phyloP scores from a whole-genome alignment of 495 filamentous ascomycete species.

The Aspergillus nanangensis region DNA sequence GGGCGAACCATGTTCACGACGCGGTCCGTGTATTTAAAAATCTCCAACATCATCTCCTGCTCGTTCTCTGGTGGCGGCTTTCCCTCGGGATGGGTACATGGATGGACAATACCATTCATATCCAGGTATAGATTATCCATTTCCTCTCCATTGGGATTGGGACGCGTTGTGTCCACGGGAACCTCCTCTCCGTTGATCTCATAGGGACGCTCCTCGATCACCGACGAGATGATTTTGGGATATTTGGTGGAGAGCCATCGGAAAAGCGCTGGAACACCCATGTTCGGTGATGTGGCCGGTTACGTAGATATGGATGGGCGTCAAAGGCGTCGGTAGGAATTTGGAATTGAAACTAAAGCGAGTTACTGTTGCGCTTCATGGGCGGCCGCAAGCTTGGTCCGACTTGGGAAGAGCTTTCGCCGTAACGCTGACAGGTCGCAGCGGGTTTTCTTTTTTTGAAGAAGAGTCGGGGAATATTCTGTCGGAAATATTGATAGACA shows the following conservation, averaged over 20 bases:
- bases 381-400: conserved; percentile 1
- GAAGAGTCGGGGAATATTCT: background rate
- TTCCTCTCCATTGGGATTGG: conserved; percentile 97
- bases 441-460: background rate
- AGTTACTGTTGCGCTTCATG: conserved; percentile 14
- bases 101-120: conserved; percentile 99
- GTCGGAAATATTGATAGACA: no score
- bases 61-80: conserved; percentile 85
- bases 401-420: background rate
- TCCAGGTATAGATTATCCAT: conserved; percentile 97
- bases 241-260: conserved; percentile 94
- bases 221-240: conserved; percentile 89
- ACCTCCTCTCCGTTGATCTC: conserved; percentile 75
- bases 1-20: conserved; percentile 98
- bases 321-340: conserved; percentile 11
- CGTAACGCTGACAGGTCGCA: background rate
- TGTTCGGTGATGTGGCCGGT: conserved; percentile 39
- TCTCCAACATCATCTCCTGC: conserved; percentile 98
- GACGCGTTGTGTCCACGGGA: conserved; percentile 74
- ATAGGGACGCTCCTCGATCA: conserved; percentile 78
- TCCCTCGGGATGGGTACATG: conserved; percentile 96
- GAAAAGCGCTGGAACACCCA: conserved; percentile 94
- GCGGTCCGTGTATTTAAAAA: conserved; percentile 95
- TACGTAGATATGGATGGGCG: conserved; percentile 3
- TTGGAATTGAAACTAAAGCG: no score